These are phyloP conservation scores for Pinguiococcus pyrenoidosus DNA, from an alignment of 108 stramenopile genomes.

Conservation along the genomic window DNA sequence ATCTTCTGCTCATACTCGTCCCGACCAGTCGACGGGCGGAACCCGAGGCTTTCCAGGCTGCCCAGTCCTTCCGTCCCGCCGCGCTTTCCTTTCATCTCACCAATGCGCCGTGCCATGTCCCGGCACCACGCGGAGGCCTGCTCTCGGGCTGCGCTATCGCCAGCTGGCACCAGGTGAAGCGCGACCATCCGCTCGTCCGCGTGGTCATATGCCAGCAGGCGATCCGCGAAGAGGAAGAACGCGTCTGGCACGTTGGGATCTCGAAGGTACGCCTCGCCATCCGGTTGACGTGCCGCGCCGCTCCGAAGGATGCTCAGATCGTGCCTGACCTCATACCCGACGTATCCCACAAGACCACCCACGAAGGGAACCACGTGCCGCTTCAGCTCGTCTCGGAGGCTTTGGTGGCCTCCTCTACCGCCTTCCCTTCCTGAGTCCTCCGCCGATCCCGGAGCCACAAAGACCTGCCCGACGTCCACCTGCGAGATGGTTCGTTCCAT, in stretches of 20 bases:
- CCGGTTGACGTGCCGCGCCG: not conserved
- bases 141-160: no score
- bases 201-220: constrained; percentile 26
- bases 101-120: no score
- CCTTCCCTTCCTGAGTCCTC: no score
- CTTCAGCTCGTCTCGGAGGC: not conserved
- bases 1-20: not conserved
- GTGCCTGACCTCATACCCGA: constrained; percentile 35
- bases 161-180: constrained; percentile 3
- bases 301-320: constrained; percentile 5
- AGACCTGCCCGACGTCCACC: no score
- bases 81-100: not conserved
- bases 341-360: constrained; percentile 32
- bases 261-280: not conserved
- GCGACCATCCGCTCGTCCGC: constrained; percentile 7
- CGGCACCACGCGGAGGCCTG: no score
- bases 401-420: not conserved
- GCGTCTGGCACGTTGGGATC: constrained; percentile 14
- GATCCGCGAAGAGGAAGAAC: constrained; percentile 20
- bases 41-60: not conserved
- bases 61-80: not conserved
- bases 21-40: not conserved
- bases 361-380: no score
- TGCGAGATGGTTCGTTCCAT: no score
- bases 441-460: no score